Base-by-base conservation (phyloP, 805 yeast genomes). In the Clavispora carvajalis region DNA sequence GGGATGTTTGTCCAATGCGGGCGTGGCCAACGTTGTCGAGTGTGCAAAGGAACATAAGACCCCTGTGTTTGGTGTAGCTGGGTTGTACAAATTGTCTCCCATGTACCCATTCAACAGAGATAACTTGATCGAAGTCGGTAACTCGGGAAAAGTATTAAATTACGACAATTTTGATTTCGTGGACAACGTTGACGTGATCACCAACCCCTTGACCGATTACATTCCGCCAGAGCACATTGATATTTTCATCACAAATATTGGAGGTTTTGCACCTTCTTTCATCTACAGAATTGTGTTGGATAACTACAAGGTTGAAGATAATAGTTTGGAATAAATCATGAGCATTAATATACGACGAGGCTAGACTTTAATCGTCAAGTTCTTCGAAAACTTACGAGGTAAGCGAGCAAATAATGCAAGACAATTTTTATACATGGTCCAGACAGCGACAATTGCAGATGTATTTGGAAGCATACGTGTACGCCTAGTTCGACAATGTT, bases 41-140 rank as follows among this genome's bases (percentile, higher is more conserved):
- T 86, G 96, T 65, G 99, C 99, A 21, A 86, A 85, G 58, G 95
- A 87, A 57, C 91, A 86, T 61, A 77, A 80, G 57, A 91, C 96
- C n/a, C 99, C 99, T 0, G 98, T 93, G 5, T 85, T 93, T 59
- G 90, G 93, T 1, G 93, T 90, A 36, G 89, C 97, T 2, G 99
- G 98, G 35, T 71, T 91, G 40, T 93, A 86, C 71, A 93, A 93
- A 64, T 73, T 93, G 37, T 84, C 95, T 8, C 98, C 98, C 23
- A 71, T 85, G 38, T 93, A 93, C 58, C 99, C 97, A 19, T 87
- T 84, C 60, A 89, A 86, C 57, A 76, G 84, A 42, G 91, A 86
- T 52, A 80, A 82, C 48, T 70, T 89, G 43, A 81, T 89, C 34
- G 96, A 90, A 64, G 90, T 89, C 38, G 96, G 96, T 21, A 91